phyloP scores from a whole-genome alignment of 768 basidiomycete genomes.

The Termitomyces sp. region DNA sequence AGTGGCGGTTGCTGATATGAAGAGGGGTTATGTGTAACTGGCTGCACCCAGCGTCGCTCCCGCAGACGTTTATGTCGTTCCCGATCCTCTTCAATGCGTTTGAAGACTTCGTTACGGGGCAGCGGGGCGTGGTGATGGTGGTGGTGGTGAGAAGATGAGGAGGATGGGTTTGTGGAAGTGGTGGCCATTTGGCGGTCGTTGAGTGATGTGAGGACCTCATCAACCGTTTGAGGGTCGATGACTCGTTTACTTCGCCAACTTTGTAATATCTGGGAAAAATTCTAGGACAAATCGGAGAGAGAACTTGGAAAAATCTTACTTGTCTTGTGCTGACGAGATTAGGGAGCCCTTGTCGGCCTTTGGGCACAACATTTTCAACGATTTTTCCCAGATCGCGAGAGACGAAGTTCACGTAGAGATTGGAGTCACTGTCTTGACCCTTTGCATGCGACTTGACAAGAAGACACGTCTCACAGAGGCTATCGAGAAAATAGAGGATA shows the following conservation, averaged over 20 bases:
- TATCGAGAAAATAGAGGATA: constrained; percentile 86
- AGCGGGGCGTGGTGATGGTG: constrained; percentile 28
- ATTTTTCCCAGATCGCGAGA: constrained; percentile 73
- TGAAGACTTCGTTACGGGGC: constrained; percentile 65
- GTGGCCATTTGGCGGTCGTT: constrained; percentile 32
- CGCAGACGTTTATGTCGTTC: constrained; percentile 90
- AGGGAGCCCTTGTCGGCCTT: constrained; percentile 80
- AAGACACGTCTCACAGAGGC: constrained; percentile 75
- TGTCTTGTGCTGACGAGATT: constrained; percentile 87
- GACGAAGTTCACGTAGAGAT: constrained; percentile 75
- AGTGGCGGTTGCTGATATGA: constrained; percentile 38
- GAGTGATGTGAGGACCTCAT: constrained; percentile 57
- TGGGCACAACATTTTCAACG: constrained; percentile 81
- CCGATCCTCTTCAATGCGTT: constrained; percentile 87
- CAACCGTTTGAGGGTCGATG: constrained; percentile 72
- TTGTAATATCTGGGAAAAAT: constrained; percentile 66
- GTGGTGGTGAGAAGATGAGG: constrained; percentile 18
- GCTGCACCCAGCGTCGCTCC: constrained; percentile 90
- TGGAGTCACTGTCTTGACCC: constrained; percentile 32
- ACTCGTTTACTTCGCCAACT: constrained; percentile 85
- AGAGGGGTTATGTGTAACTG: constrained; percentile 48
- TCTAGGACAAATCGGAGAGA: neutral
- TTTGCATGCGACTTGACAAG: constrained; percentile 56
- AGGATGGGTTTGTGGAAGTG: constrained; percentile 5
- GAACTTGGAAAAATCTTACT: constrained; percentile 33